Conservation (phyloP, 2,329 filamentous ascomycete species). For the Fusarium acutatum region DNA sequence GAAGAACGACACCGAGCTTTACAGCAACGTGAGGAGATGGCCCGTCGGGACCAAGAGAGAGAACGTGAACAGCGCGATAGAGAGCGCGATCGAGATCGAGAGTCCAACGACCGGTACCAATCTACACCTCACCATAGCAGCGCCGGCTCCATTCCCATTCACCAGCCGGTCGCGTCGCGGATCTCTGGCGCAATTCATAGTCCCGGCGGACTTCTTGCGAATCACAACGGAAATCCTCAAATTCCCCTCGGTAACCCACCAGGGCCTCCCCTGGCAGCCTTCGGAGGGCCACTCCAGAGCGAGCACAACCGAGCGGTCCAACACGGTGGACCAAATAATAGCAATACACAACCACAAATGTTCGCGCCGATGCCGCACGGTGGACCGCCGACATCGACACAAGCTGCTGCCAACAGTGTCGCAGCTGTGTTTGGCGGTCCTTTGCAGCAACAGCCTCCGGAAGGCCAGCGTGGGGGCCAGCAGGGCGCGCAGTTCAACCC, state of each 20-base stretch:
- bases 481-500: conserved; percentile 54
- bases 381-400: conserved; percentile 59
- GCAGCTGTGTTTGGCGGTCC: conserved; percentile 76
- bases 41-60: conserved; percentile 55
- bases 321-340: conserved; percentile 59
- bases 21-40: conserved; percentile 59
- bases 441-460: conserved; percentile 72
- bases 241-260: conserved; percentile 63
- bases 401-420: conserved; percentile 67
- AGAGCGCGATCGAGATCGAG: conserved; percentile 64
- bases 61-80: conserved; percentile 66
- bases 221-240: conserved; percentile 69
- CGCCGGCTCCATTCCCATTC: conserved; percentile 86
- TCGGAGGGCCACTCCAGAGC: conserved; percentile 63
- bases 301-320: conserved; percentile 62
- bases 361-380: conserved; percentile 64
- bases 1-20: conserved; percentile 58
- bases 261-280: conserved; percentile 56
- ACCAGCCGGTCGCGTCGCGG: conserved; percentile 90
- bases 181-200: conserved; percentile 86
- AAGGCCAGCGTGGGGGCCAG: conserved; percentile 62
- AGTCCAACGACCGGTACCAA: conserved; percentile 72
- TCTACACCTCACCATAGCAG: conserved; percentile 83
- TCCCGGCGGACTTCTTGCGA: conserved; percentile 85
- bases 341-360: conserved; percentile 62